Base-by-base conservation (phyloP, 805 yeast species). In the Yarrowia sp. region DNA sequence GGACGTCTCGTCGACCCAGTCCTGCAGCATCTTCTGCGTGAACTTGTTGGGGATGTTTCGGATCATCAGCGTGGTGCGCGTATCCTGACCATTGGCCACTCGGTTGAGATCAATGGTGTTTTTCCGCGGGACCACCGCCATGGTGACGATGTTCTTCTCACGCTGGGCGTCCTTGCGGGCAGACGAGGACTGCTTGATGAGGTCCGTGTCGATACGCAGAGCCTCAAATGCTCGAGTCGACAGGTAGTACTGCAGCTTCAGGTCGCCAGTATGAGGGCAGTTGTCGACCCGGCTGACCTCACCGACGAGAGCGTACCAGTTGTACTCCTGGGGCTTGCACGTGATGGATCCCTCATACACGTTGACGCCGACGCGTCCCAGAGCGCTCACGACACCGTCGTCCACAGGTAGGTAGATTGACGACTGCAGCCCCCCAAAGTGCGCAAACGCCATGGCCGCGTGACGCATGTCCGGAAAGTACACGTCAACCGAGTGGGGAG, bases 11-110 rank as follows among this genome's bases (percentile, higher is more conserved):
- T 83, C 84, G 36, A 83, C 71, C 69, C 79, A 79, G 35, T 75
- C 76, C 67, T 83, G 80, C 44, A 83, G 75, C 68, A 78, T 77
- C 38, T 76, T 73, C 67, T 81, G 83, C 51, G 74, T 79, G 35
- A 82, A 76, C 69, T 81, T 82, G 71, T 83, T 83, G 35, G 86
- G 86, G 48, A 83, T 82, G 66, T 83, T 83, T 64, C 84, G 77
- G 38, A 83, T 76, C 86, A 83, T 82, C 43, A 83, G 70, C 0
- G 86, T 83, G 9, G 78, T 79, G 42, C 86, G 74, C 41, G 74
- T 73, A 66, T 83, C 86, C 39, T 68, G 66, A 0, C 84, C 84
- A 4, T 68, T 61, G 13, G 74, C 72, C 55, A 82, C 81, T n/a
- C 75, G 73, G 4, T 69, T 71, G 22, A 82, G 71, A 66, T 80